Percentiles rank a stretch among this genome's conserved stretches.
These are phyloP conservation scores for Spatholobus suberectus DNA, from an alignment of 306 rosid species.

Conservation along the genomic window DNA sequence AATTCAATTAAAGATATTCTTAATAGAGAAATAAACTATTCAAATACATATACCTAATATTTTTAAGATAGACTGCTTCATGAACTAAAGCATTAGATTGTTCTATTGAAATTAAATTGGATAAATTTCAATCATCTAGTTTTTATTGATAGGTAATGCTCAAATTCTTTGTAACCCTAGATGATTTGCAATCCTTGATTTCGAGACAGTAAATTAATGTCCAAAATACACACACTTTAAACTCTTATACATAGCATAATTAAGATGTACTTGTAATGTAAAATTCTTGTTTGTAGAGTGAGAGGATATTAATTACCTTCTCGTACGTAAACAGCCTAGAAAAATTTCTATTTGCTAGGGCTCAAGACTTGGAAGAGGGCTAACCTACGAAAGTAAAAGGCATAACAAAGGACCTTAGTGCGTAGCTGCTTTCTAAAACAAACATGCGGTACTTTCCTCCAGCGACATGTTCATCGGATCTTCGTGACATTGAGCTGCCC, in stretches of 20 bases:
- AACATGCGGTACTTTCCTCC: slow-evolving; percentile 44
- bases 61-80: neutral
- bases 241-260: slow-evolving; percentile 11
- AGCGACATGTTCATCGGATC: slow-evolving; percentile 64
- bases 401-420: neutral
- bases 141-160: neutral
- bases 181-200: neutral
- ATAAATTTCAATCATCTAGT: neutral
- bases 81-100: neutral
- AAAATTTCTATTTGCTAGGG: slow-evolving; percentile 3
- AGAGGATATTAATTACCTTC: neutral
- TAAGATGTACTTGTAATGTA: slow-evolving; percentile 30
- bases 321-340: neutral
- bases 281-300: slow-evolving; percentile 32
- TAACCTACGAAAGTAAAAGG: neutral
- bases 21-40: neutral
- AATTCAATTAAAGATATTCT: neutral
- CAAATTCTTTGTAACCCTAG: slow-evolving; percentile 27
- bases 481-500: slow-evolving; percentile 58
- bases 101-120: neutral
- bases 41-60: neutral
- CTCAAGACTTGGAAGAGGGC: neutral
- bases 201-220: neutral
- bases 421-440: slow-evolving; percentile 49
- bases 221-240: slow-evolving; percentile 10